A percentile compares a stretch with the other conserved stretches of the same genome.
phyloP scores from a whole-genome alignment of 441 rosid species.

The Eutrema salsugineum region DNA sequence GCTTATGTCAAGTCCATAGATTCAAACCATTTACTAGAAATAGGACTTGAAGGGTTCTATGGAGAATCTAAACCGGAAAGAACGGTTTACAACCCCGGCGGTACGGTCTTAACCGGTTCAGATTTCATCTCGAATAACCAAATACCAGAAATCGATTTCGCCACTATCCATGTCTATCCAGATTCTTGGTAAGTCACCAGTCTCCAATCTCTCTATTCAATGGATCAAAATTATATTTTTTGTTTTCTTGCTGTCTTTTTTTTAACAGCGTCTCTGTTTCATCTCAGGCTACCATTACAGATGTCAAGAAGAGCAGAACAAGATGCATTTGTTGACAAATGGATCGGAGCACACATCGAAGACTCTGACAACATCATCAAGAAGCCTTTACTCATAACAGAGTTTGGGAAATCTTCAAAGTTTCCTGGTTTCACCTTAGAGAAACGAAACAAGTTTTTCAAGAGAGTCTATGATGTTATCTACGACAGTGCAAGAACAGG shows the following conservation, averaged over 20 bases:
- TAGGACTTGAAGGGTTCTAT: constrained; percentile 54
- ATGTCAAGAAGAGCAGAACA: constrained; percentile 33
- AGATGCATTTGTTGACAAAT: constrained; percentile 37
- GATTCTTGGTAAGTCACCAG: constrained; percentile 46
- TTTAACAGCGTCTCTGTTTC: background rate
- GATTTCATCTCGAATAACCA: constrained; percentile 45
- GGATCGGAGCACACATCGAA: constrained; percentile 42
- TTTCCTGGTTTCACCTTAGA: constrained; percentile 37
- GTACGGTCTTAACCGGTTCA: constrained; percentile 21
- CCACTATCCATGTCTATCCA: constrained; percentile 55
- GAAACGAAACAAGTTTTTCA: constrained; percentile 42
- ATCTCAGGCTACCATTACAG: constrained; percentile 35
- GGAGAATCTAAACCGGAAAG: constrained; percentile 37
- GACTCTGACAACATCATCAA: constrained; percentile 38
- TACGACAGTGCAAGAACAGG: constrained; percentile 39
- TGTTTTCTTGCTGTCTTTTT: background rate
- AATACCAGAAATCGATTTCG: constrained; percentile 42
- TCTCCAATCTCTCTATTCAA: background rate
- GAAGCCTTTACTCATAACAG: constrained; percentile 46
- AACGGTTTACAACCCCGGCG: constrained; percentile 36
- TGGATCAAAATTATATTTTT: background rate
- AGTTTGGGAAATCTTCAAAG: constrained; percentile 47
- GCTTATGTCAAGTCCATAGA: constrained; percentile 43
- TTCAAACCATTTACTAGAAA: constrained; percentile 35
- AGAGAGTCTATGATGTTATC: constrained; percentile 35